A percentile compares a stretch with the other conserved stretches of the same genome.
Evolutionary conservation across 129 eudicot genomes (phyloP).

Genomic region (Pulicaria dysenterica): DNA sequence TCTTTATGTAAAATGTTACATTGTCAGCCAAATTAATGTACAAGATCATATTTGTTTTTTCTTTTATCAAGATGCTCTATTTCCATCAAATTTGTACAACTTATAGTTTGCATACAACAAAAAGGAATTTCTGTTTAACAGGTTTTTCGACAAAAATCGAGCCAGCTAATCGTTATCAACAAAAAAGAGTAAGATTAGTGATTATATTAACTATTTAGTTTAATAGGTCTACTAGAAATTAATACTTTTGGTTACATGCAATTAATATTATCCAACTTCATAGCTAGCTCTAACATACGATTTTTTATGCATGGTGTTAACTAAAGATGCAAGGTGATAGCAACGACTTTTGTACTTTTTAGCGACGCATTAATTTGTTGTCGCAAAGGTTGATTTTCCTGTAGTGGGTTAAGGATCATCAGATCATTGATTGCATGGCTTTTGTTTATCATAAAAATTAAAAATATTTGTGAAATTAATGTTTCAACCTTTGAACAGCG

Average conservation of each 20-base stretch:
- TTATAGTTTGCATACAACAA: not conserved
- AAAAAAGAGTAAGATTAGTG: too few species aligned
- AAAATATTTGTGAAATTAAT: not conserved
- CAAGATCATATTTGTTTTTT: conserved; percentile 12
- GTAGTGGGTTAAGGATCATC: too few species aligned
- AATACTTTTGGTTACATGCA: not conserved
- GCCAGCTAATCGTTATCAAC: too few species aligned
- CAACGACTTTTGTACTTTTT: too few species aligned
- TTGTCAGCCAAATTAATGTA: conserved; percentile 11
- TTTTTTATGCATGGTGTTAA: too few species aligned
- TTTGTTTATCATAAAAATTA: not conserved
- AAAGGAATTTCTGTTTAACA: not conserved
- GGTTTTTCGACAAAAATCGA: not conserved
- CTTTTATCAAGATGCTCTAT: not conserved
- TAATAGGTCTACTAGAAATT: not conserved
- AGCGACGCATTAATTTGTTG: too few species aligned
- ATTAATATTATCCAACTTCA: too few species aligned
- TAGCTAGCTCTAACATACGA: too few species aligned
- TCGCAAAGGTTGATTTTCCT: too few species aligned
- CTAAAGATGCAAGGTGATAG: too few species aligned
- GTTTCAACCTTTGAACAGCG: conserved; percentile 15
- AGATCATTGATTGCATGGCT: too few species aligned
- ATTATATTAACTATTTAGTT: not conserved
- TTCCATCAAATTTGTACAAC: not conserved
- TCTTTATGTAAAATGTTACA: conserved; percentile 16